Base-by-base conservation (phyloP, 768 basidiomycete genomes). In the Cystobasidium ongulense region DNA sequence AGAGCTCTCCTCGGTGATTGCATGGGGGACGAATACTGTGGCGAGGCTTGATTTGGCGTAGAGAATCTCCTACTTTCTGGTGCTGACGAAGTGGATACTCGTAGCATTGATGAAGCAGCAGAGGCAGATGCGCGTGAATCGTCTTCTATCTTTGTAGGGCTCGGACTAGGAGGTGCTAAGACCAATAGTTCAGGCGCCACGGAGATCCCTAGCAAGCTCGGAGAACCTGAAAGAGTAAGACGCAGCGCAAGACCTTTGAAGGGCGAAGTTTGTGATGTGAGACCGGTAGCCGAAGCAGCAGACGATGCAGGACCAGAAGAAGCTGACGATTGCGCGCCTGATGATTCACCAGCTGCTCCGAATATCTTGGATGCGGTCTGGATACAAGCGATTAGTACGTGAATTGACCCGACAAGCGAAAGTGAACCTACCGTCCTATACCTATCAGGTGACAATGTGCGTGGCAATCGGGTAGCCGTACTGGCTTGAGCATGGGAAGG, bases 201-300 rank as follows among this genome's bases (percentile, higher is more conserved):
- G 11, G 57, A 27, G 15, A 59, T 4, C 23, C 57, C 57, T 2
- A 59, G 57, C 25, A 59, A 35, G 33, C 57, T 59, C 21, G 57
- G 57, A 11, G 57, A 59, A 2, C 29, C 57, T 17, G 57, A 29
- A 59, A 59, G 29, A 15, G 57, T 29, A 15, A 59, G 21, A 11
- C 57, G 57, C 25, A 27, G 57, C 11, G 57, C 57, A 21, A 59
- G 57, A 29, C 57, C 57, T 59, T 59, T 59, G 57, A 59, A 15
- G 2, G 57, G 57, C 5, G 57, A 59, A 7, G 11, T 35, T 31
- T 27, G 33, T 31, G 57, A 11, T 5, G 17, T 35, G 3, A 59
- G 15, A 31, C 57, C 57, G 5, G 57, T 59, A 5, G 57, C 25
- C 29, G 57, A 4, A 27, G 57, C 46, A 17, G 46, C 46, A 17